These are phyloP conservation scores for Euphrasia confusa DNA, from an alignment of 257 asterid species.

Conservation along the genomic window DNA sequence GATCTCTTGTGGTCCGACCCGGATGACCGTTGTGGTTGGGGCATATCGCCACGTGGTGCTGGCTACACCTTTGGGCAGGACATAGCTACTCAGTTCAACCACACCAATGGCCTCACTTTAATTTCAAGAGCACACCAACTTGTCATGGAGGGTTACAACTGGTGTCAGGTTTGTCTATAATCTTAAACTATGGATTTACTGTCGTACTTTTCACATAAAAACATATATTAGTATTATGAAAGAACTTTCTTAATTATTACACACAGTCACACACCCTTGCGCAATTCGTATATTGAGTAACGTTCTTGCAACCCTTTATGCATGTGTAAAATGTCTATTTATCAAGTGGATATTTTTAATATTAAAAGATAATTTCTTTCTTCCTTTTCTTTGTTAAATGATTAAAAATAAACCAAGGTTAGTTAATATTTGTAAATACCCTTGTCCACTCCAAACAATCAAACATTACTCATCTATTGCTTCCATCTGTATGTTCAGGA, in stretches of 20 bases:
- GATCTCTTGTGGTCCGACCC: conserved; percentile 99
- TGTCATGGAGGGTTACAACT: conserved; percentile 97
- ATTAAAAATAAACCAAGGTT: not conserved
- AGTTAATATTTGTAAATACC: not conserved
- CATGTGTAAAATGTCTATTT: too few species aligned
- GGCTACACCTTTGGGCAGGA: conserved; percentile 99
- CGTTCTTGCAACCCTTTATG: too few species aligned
- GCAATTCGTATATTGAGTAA: too few species aligned
- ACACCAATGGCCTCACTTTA: conserved; percentile 88
- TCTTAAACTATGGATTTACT: not conserved
- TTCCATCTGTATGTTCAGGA: conserved; percentile 45
- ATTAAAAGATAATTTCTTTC: not conserved
- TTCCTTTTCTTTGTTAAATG: not conserved
- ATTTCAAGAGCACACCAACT: conserved; percentile 99
- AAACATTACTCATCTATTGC: conserved; percentile 1
- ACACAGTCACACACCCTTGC: not conserved
- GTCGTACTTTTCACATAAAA: too few species aligned
- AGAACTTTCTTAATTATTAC: too few species aligned
- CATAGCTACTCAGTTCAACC: conserved; percentile 91
- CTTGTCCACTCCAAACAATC: not conserved
- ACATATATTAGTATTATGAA: too few species aligned
- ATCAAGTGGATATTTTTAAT: not conserved
- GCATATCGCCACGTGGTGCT: conserved; percentile 97
- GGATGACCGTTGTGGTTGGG: conserved; percentile 98
- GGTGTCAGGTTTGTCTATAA: conserved; percentile 86